Conservation (phyloP, 257 asterid species). For the Solanum pinnatisectum region DNA sequence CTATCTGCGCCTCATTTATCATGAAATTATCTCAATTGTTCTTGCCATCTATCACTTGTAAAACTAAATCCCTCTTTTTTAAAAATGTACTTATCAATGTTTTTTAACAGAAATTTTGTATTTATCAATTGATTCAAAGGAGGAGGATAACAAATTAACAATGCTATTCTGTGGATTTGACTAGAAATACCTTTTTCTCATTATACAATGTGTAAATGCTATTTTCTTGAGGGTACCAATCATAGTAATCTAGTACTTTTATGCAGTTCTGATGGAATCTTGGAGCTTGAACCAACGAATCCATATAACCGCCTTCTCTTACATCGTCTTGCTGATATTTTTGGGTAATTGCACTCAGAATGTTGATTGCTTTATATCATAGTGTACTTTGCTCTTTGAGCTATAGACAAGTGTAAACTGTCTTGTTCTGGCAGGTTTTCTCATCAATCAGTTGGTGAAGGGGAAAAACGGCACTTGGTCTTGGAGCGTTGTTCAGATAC, state of each 20-base stretch:
- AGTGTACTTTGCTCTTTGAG: neutral
- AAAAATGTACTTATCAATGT: neutral
- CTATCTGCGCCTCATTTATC: neutral
- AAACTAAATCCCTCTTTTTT: neutral
- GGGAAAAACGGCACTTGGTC: slow-evolving; percentile 69
- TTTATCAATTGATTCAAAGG: neutral
- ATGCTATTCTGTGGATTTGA: neutral
- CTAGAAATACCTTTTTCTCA: neutral
- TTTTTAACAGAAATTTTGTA: neutral
- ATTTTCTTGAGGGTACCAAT: neutral
- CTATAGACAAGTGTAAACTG: neutral
- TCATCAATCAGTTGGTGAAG: slow-evolving; percentile 94
- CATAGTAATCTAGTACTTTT: slow-evolving; percentile 4
- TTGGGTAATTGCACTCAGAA: slow-evolving; percentile 38
- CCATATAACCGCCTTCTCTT: slow-evolving; percentile 70
- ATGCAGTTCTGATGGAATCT: slow-evolving; percentile 56
- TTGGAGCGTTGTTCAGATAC: slow-evolving; percentile 80
- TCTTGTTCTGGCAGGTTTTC: slow-evolving; percentile 47
- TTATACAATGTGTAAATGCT: neutral
- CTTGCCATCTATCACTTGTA: neutral
- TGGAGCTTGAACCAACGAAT: slow-evolving; percentile 82
- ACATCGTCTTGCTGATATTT: slow-evolving; percentile 92
- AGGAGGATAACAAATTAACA: neutral
- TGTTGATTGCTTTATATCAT: neutral
- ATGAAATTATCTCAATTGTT: neutral